These are phyloP conservation scores for Areca catechu DNA, from an alignment of 176 grass and related monocot species.

Conservation along the genomic window DNA sequence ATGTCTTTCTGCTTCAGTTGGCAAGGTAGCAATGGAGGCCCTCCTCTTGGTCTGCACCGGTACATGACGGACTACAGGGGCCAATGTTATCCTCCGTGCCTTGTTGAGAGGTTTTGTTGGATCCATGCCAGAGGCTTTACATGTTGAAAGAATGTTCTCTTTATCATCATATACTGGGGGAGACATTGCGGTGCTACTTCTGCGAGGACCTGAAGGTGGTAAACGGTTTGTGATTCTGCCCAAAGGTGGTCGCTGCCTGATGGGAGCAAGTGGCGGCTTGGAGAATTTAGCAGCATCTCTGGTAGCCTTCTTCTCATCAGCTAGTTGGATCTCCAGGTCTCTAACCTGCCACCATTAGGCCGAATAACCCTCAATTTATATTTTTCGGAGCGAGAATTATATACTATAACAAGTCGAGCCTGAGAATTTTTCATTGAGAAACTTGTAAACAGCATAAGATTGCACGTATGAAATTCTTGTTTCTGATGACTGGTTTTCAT, in stretches of 20 bases:
- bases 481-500: too few species aligned
- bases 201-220: slow-evolving; percentile 29
- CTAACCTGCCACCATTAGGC: slow-evolving; percentile 43
- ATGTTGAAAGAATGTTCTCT: slow-evolving; percentile 42
- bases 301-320: slow-evolving; percentile 31
- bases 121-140: slow-evolving; percentile 21
- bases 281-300: slow-evolving; percentile 38
- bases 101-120: slow-evolving; percentile 33
- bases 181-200: slow-evolving; percentile 22
- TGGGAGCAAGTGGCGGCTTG: slow-evolving; percentile 55
- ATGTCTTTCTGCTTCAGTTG: slow-evolving; percentile 23
- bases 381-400: too few species aligned
- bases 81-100: slow-evolving; percentile 54
- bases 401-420: too few species aligned
- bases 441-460: too few species aligned
- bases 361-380: background rate
- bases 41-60: slow-evolving; percentile 61
- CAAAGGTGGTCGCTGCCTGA: slow-evolving; percentile 44
- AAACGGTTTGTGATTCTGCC: slow-evolving; percentile 42
- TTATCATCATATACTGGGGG: slow-evolving; percentile 39
- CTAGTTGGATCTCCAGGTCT: slow-evolving; percentile 71
- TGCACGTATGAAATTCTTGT: too few species aligned
- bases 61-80: slow-evolving; percentile 37
- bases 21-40: slow-evolving; percentile 50
- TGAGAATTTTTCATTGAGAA: too few species aligned